phyloP scores from a whole-genome alignment of 2,329 filamentous ascomycete species.

The Stachybotrys chlorohalonatus region DNA sequence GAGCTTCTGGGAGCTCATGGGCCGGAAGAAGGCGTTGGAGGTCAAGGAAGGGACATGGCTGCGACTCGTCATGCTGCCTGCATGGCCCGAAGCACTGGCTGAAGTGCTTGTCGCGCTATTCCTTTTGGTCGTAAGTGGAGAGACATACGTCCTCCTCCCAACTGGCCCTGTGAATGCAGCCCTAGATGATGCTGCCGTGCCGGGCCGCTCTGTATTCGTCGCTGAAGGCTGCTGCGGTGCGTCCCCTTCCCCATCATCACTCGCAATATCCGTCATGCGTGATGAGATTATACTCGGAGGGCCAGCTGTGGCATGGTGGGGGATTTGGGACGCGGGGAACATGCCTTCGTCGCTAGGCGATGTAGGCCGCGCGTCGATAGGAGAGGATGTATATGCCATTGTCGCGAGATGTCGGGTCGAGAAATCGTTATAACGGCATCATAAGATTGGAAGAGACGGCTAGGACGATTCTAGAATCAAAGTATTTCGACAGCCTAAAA shows the following conservation, averaged over 20 bases:
- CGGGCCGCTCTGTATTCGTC: conserved; percentile 39
- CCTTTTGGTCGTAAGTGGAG: conserved; percentile 34
- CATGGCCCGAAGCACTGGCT: conserved; percentile 42
- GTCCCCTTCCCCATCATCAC: conserved; percentile 42
- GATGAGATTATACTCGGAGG: conserved; percentile 62
- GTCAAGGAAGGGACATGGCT: conserved; percentile 87
- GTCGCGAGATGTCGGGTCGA: conserved; percentile 5
- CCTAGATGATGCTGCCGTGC: conserved; percentile 34
- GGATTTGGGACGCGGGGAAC: conserved; percentile 30
- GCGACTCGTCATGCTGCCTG: conserved; percentile 57
- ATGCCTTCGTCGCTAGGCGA: conserved; percentile 28
- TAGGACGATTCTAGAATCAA: too few relatives aligned
- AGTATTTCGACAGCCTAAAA: too few relatives aligned
- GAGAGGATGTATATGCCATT: conserved; percentile 28
- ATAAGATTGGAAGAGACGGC: background rate
- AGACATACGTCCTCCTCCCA: conserved; percentile 40
- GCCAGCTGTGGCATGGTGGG: conserved; percentile 32
- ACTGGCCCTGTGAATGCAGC: conserved; percentile 45
- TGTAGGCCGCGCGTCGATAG: conserved; percentile 18
- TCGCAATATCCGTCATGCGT: conserved; percentile 58
- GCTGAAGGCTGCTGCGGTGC: conserved; percentile 14
- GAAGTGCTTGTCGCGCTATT: conserved; percentile 31
- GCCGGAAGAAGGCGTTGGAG: conserved; percentile 86
- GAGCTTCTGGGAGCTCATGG: conserved; percentile 92
- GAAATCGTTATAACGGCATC: conserved; percentile 10